Conservation (phyloP, 2,329 filamentous ascomycete species). For the Hypoxylon sp. region DNA sequence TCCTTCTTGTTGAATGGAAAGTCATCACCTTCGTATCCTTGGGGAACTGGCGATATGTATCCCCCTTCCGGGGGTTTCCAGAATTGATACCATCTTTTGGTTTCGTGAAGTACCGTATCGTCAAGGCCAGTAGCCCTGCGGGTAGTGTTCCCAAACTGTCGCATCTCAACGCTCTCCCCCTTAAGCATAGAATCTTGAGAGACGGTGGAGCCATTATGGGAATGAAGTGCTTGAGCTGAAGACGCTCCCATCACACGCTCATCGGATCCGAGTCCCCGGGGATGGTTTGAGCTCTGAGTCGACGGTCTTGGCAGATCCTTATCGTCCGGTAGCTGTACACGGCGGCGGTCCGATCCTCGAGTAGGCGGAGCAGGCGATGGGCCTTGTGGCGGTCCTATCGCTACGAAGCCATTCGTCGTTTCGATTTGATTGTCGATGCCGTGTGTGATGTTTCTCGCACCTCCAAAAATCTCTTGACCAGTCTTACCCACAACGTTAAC, state of each 20-base stretch:
- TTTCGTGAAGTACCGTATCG: conserved; percentile 64
- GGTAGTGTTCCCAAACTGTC: conserved; percentile 64
- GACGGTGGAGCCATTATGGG: conserved; percentile 56
- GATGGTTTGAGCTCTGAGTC: conserved; percentile 44
- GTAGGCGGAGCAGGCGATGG: conserved; percentile 45
- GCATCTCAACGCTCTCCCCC: conserved; percentile 54
- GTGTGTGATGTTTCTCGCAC: conserved; percentile 63
- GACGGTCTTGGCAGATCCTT: conserved; percentile 53
- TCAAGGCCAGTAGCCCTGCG: conserved; percentile 66
- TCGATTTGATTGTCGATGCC: conserved; percentile 68
- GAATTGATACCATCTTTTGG: conserved; percentile 72
- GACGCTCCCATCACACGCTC: conserved; percentile 52
- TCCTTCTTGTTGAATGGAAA: conserved; percentile 62
- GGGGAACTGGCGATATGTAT: conserved; percentile 73
- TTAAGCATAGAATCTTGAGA: conserved; percentile 60
- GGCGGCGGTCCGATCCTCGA: conserved; percentile 51
- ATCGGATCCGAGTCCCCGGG: conserved; percentile 42
- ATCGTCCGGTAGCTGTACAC: conserved; percentile 54
- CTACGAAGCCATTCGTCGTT: conserved; percentile 69
- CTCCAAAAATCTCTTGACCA: conserved; percentile 62
- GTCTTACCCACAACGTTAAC: conserved; percentile 60
- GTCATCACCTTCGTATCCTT: conserved; percentile 65
- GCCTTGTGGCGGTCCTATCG: conserved; percentile 49
- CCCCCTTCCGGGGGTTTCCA: conserved; percentile 75
- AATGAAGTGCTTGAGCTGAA: conserved; percentile 51